Evolutionary conservation across 306 rosid species (phyloP).

Genomic region (Arachis stenosperma): DNA sequence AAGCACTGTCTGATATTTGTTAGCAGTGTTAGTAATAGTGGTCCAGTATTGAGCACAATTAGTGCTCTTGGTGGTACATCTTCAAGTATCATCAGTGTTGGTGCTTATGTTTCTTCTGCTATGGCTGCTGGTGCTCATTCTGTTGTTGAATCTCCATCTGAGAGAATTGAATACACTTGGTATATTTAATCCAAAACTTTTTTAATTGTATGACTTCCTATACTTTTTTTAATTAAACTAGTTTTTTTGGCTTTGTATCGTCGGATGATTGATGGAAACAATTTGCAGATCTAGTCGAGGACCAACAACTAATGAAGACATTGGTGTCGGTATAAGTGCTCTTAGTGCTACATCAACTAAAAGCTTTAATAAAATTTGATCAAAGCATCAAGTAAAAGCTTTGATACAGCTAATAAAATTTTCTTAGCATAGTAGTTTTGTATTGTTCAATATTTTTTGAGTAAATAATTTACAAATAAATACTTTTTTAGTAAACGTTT

Average conservation of each 20-base stretch:
- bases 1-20: constrained; percentile 84
- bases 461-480: too few species aligned
- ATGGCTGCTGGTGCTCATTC: constrained; percentile 99
- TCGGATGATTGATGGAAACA: constrained; percentile 18
- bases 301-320: too few species aligned
- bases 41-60: constrained; percentile 97
- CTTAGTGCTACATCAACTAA: too few species aligned
- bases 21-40: constrained; percentile 98
- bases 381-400: too few species aligned
- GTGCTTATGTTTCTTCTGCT: constrained; percentile 95
- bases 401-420: too few species aligned
- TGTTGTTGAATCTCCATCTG: constrained; percentile 83
- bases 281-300: too few species aligned
- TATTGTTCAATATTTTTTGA: too few species aligned
- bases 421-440: too few species aligned
- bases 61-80: constrained; percentile 99
- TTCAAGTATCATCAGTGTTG: constrained; percentile 90
- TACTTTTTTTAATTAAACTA: constrained; percentile 23
- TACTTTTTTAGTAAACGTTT: too few species aligned
- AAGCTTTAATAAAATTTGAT: too few species aligned
- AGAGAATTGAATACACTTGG: constrained; percentile 98
- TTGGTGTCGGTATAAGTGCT: too few species aligned
- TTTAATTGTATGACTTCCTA: constrained; percentile 27
- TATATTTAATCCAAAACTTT: constrained; percentile 44
- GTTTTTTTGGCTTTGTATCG: constrained; percentile 31